Percentiles rank a stretch among this genome's conserved stretches.
These are phyloP conservation scores for Rubroboletus pulcherrimus DNA, from an alignment of 768 basidiomycete species.

Conservation along the genomic window DNA sequence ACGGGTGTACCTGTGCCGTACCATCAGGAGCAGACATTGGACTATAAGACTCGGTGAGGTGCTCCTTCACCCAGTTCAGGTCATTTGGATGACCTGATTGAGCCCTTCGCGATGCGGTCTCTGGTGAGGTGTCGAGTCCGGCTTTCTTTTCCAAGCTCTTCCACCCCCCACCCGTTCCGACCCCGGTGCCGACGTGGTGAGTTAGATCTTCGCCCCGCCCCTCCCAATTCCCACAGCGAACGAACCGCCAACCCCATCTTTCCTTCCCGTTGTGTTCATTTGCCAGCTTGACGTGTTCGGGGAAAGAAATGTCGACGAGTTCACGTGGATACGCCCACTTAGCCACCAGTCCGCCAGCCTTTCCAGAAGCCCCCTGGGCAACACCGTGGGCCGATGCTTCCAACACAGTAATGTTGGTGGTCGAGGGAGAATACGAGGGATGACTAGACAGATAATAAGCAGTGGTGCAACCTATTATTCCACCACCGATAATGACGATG, in stretches of 20 bases:
- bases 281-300: conserved; percentile 72
- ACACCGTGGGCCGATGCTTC: conserved; percentile 65
- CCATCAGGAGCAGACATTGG: conserved; percentile 48
- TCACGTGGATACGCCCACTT: conserved; percentile 79
- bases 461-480: conserved; percentile 81
- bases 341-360: conserved; percentile 82
- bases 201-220: conserved; percentile 47
- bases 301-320: conserved; percentile 59
- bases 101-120: conserved; percentile 14
- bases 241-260: conserved; percentile 82
- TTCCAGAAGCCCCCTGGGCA: conserved; percentile 80
- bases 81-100: conserved; percentile 45
- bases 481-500: conserved; percentile 80
- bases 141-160: conserved; percentile 56
- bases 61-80: conserved; percentile 49
- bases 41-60: conserved; percentile 59
- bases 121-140: conserved; percentile 34
- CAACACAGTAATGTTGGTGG: conserved; percentile 54
- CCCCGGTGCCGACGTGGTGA: conserved; percentile 17
- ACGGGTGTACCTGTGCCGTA: conserved; percentile 78
- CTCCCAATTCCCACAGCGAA: conserved; percentile 70
- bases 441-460: conserved; percentile 76
- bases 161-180: conserved; percentile 30
- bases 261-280: conserved; percentile 61
- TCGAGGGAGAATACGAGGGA: conserved; percentile 39